Base-by-base conservation (phyloP, 768 basidiomycete species). In the Sarcodon aspratus region DNA sequence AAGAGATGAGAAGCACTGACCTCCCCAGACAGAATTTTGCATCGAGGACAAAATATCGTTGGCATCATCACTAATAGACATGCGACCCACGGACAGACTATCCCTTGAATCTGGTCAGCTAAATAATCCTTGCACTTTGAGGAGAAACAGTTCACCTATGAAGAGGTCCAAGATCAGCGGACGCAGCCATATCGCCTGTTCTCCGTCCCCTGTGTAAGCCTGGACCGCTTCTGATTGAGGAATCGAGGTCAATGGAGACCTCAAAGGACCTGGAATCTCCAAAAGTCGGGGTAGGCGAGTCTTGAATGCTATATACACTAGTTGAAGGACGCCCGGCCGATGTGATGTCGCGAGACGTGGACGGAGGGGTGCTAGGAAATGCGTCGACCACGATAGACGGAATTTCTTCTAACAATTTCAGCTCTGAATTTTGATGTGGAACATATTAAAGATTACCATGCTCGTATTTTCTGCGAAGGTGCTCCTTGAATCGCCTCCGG, bases 1-100 rank as follows among this genome's bases (percentile, higher is more conserved):
- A 36, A 11, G 3, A 44, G 18, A 15, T 6, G 3, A 8, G 13
- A 33, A 46, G 7, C 4, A 64, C 80, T 57, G 56, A 82, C 83
- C 82, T 57, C 79, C 78, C 84, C 84, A 85, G 46, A 78, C 69
- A n/a, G 82, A 83, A 51, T 70, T 74, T 52, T 81, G 73, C 65
- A 83, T 74, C 9, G 80, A 74, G 15, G 72, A 69, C 15, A 80
- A 61, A 17, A 82, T 68, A 49, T 74, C 66, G 7, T 53, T 48
- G 68, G 73, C 17, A 61, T 66, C 62, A 64, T 67, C 54, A 61
- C 56, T 54, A 6, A 48, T 52, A 7, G 45, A 48, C 7, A 57
- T 49, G 17, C 59, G 57, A 3, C 61, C 57, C 9, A 54, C 51
- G 9, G 53, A 47, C 9, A 59, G 59, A 13, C 52, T 52, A 15